phyloP scores from a whole-genome alignment of 441 rosid species.

The Arabidopsis hybrid region DNA sequence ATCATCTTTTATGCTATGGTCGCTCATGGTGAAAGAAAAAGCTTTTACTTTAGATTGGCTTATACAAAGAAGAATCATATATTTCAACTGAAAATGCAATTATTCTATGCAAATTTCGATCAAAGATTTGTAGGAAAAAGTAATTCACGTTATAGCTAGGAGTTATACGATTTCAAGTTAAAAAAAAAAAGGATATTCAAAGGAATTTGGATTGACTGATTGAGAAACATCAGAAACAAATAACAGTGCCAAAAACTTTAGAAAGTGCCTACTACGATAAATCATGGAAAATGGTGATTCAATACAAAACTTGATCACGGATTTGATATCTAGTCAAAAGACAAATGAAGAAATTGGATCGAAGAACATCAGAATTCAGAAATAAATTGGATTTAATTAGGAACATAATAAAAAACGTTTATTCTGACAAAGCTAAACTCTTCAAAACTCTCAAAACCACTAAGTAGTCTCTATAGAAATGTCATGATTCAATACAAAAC shows the following conservation, averaged over 20 bases:
- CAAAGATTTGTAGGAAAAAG: not conserved
- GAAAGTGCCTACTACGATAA: not conserved
- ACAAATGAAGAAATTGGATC: not conserved
- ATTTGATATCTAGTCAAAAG: not conserved
- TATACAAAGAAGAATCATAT: not conserved
- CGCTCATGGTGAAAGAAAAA: constrained; percentile 30
- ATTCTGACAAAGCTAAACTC: not conserved
- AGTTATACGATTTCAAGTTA: not conserved
- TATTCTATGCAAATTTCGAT: not conserved
- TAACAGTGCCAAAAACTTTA: not conserved
- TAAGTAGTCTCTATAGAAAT: not conserved
- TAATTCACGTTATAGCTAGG: not conserved
- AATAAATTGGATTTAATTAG: not conserved
- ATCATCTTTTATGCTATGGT: constrained; percentile 28
- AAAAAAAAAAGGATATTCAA: constrained; percentile 10
- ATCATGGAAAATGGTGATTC: not conserved
- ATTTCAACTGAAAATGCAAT: not conserved
- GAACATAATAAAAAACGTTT: too few species aligned
- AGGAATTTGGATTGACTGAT: not conserved
- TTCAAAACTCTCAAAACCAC: not conserved
- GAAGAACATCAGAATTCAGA: not conserved
- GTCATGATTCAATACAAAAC: not conserved
- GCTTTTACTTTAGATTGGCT: constrained; percentile 17
- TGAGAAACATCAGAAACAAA: constrained; percentile 9
- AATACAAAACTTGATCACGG: not conserved